Percentiles rank a stretch among this genome's conserved stretches.
phyloP scores from a whole-genome alignment of 805 yeast species.

The Lipomyces lipofer region DNA sequence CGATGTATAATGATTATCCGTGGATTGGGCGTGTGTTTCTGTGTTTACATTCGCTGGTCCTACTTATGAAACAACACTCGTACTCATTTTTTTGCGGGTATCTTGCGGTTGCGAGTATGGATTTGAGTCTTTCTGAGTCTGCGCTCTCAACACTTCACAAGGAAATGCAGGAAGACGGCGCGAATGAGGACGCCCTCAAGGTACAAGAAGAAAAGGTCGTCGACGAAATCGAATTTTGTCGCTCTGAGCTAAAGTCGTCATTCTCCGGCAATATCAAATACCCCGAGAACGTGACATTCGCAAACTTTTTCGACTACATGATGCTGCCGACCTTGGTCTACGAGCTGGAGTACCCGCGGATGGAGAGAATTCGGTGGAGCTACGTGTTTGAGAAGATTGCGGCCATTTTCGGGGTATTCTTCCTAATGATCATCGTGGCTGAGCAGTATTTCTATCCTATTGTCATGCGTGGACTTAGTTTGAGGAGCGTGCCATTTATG shows the following conservation, averaged over 20 bases:
- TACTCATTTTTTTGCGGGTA: conserved; percentile 91
- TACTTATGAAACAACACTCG: conserved; percentile 94
- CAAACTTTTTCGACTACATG: conserved; percentile 71
- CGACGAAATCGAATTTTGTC: conserved; percentile 65
- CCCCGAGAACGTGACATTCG: conserved; percentile 68
- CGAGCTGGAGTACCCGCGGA: conserved; percentile 80
- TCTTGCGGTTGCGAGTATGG: conserved; percentile 63
- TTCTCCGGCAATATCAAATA: conserved; percentile 44
- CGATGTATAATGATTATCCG: conserved; percentile 61
- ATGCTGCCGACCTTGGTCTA: conserved; percentile 87
- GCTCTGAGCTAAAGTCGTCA: conserved; percentile 54
- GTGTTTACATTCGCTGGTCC: conserved; percentile 78
- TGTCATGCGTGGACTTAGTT: conserved; percentile 57
- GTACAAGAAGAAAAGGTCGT: conserved; percentile 42
- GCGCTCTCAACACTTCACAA: conserved; percentile 41
- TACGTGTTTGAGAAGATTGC: conserved; percentile 67
- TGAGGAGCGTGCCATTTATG: conserved; percentile 51
- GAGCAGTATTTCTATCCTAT: conserved; percentile 75
- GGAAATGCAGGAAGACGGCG: conserved; percentile 6
- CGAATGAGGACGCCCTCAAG: conserved; percentile 21
- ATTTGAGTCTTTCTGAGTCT: conserved; percentile 53
- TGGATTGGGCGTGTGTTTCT: conserved; percentile 92
- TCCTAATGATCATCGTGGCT: conserved; percentile 77
- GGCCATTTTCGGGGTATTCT: conserved; percentile 86
- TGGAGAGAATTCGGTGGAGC: conserved; percentile 62